Conservation (phyloP, 352 stramenopile species). For the Globisporangium spinosum region DNA sequence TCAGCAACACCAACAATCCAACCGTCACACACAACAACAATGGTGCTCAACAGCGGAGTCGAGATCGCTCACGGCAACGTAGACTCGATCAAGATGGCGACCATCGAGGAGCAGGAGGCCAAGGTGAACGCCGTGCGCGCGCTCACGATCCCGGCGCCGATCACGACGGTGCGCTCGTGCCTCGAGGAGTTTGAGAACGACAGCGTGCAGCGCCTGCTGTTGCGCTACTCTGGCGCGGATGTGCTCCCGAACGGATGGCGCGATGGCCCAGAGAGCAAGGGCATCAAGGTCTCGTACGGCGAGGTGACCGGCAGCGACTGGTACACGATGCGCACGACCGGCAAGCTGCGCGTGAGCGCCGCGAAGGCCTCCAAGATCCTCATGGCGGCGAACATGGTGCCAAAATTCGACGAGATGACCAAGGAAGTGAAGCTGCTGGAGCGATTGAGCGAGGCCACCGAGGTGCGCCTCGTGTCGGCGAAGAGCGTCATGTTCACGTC, state of each 20-base stretch:
- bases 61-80: conserved; percentile 41
- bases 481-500: conserved; percentile 79
- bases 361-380: conserved; percentile 50
- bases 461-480: conserved; percentile 56
- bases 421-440: conserved; percentile 63
- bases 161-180: conserved; percentile 42
- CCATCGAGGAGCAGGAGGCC: conserved; percentile 30
- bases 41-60: conserved; percentile 51
- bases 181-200: conserved; percentile 55
- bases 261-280: conserved; percentile 57
- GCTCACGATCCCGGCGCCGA: conserved; percentile 50
- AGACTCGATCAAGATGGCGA: conserved; percentile 32
- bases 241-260: conserved; percentile 65
- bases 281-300: conserved; percentile 72
- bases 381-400: conserved; percentile 52
- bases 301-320: conserved; percentile 57
- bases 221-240: conserved; percentile 53
- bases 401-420: conserved; percentile 81
- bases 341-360: conserved; percentile 50
- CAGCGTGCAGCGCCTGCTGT: conserved; percentile 45
- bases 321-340: conserved; percentile 73
- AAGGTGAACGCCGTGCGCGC: conserved; percentile 32
- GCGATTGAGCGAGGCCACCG: conserved; percentile 55
- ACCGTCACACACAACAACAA: conserved; percentile 16
- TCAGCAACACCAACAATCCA: not conserved